phyloP scores from a whole-genome alignment of 2,329 filamentous ascomycete genomes.

The Aotearoamyces nothofagi region DNA sequence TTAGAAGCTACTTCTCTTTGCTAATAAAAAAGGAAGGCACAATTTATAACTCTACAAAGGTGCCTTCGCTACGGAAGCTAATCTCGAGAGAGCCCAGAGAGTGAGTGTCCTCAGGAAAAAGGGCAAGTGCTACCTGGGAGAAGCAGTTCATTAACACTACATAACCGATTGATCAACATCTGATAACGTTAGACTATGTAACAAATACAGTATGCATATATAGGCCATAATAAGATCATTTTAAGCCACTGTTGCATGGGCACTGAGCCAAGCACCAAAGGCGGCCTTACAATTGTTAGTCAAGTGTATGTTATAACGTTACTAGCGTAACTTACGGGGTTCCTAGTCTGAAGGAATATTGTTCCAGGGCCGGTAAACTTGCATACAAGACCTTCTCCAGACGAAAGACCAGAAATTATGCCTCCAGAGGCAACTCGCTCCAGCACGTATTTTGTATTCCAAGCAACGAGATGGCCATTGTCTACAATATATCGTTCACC shows the following conservation, averaged over 20 bases:
- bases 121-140: background rate
- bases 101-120: no score
- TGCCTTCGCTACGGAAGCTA: no score
- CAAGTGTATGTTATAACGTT: slow-evolving; percentile 1
- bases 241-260: slow-evolving; percentile 13
- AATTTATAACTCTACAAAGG: no score
- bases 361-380: slow-evolving; percentile 88
- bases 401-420: slow-evolving; percentile 72
- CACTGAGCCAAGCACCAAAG: slow-evolving; percentile 16
- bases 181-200: background rate
- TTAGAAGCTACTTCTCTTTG: no score
- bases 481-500: slow-evolving; percentile 86
- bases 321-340: slow-evolving; percentile 40
- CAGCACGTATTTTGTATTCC: slow-evolving; percentile 90
- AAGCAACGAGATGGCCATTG: slow-evolving; percentile 86
- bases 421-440: slow-evolving; percentile 84
- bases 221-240: no score
- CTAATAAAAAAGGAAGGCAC: no score
- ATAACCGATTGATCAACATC: background rate
- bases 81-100: no score
- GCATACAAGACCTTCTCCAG: slow-evolving; percentile 82
- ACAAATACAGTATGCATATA: no score
- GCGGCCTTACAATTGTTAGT: slow-evolving; percentile 8
- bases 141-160: background rate
- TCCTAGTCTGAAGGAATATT: slow-evolving; percentile 84